Conservation (phyloP, 2,329 filamentous ascomycete genomes). For the Meredithiella fracta region DNA sequence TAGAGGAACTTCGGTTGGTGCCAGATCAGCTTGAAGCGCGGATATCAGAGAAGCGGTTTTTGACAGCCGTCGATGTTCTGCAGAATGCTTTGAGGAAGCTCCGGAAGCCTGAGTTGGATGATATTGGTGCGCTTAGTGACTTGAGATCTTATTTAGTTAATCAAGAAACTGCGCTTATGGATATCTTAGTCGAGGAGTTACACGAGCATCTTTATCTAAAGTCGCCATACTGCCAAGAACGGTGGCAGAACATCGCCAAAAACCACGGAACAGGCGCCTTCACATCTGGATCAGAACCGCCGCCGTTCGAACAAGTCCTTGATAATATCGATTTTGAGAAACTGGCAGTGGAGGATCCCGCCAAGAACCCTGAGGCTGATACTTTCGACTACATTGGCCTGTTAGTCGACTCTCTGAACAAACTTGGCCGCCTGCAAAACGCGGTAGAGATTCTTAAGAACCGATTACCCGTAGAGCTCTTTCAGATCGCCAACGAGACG, state of each 20-base stretch:
- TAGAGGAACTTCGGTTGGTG: conserved; percentile 76
- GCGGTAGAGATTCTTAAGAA: conserved; percentile 87
- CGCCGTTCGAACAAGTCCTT: conserved; percentile 42
- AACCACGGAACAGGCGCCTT: conserved; percentile 41
- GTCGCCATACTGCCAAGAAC: conserved; percentile 89
- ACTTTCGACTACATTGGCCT: conserved; percentile 87
- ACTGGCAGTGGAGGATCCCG: conserved; percentile 64
- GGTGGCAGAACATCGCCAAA: conserved; percentile 74
- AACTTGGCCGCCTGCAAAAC: conserved; percentile 67
- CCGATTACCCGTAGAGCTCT: conserved; percentile 80
- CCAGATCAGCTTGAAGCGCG: conserved; percentile 86
- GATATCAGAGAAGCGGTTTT: conserved; percentile 90
- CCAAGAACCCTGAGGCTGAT: conserved; percentile 85
- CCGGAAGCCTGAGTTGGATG: conserved; percentile 73
- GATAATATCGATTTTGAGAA: conserved; percentile 44
- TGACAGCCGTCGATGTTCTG: conserved; percentile 81
- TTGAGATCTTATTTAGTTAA: conserved; percentile 77
- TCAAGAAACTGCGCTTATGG: conserved; percentile 79
- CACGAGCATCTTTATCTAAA: conserved; percentile 96
- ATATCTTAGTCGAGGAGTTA: conserved; percentile 91
- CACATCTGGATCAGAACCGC: conserved; percentile 28
- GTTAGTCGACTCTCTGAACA: conserved; percentile 77
- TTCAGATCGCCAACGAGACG: conserved; percentile 84
- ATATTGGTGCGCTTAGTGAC: conserved; percentile 76
- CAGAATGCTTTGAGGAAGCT: conserved; percentile 75